A percentile compares a stretch with the other conserved stretches of the same genome.
phyloP scores from a whole-genome alignment of 495 filamentous ascomycete species.

The Poronia punctata region DNA sequence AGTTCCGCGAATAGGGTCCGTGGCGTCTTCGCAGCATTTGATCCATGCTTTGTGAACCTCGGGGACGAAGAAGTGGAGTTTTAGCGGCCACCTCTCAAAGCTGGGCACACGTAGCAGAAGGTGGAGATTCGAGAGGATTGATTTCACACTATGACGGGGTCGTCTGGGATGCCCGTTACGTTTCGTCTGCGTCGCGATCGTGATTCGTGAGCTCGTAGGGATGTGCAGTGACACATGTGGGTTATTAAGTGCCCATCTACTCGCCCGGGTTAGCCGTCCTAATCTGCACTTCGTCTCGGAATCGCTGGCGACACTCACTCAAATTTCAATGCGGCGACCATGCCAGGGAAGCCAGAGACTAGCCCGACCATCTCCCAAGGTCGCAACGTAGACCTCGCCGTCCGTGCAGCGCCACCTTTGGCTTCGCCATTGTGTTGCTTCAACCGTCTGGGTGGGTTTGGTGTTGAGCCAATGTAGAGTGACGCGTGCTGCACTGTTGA shows the following conservation, averaged over 20 bases:
- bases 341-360: conserved; percentile 82
- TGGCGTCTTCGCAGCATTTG: conserved; percentile 45
- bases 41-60: conserved; percentile 67
- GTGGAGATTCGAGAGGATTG: conserved; percentile 68
- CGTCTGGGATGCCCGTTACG: conserved; percentile 39
- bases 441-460: conserved; percentile 73
- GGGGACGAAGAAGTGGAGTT: conserved; percentile 67
- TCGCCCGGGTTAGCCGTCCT: conserved; percentile 6
- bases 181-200: conserved; percentile 29
- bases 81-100: conserved; percentile 76
- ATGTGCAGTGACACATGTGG: conserved; percentile 70
- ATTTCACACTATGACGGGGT: conserved; percentile 51
- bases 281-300: not conserved
- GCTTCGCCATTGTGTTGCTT: conserved; percentile 80
- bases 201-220: conserved; percentile 46
- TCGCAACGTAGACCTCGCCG: conserved; percentile 54
- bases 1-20: conserved; percentile 39
- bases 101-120: conserved; percentile 68
- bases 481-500: conserved; percentile 59
- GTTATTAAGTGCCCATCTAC: conserved; percentile 90
- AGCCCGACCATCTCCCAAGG: conserved; percentile 93
- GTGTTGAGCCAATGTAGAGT: conserved; percentile 87
- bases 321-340: conserved; percentile 85
- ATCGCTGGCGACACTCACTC: conserved; percentile 55
- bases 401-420: conserved; percentile 73